Evolutionary conservation across 2,329 filamentous ascomycete species (phyloP).

Genomic region (Thelonectria olida): DNA sequence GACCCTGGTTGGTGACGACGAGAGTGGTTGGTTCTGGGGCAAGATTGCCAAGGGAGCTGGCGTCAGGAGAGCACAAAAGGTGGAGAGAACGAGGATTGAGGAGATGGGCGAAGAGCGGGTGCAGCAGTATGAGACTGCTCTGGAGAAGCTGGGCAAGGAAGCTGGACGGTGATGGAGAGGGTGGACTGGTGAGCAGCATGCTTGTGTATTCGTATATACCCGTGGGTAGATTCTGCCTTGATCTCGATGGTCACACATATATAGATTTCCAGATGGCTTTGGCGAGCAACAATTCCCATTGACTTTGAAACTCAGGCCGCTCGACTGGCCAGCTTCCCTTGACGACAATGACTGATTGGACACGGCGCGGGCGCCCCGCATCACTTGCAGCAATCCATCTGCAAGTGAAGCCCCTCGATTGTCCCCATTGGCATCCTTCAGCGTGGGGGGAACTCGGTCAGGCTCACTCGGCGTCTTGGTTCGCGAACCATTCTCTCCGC

Average conservation of each 20-base stretch:
- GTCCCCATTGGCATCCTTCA: neutral
- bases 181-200: too few species aligned
- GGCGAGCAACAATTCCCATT: too few species aligned
- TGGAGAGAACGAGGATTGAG: slow-evolving; percentile 58
- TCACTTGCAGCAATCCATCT: neutral
- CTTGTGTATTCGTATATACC: too few species aligned
- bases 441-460: neutral
- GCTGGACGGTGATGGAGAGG: slow-evolving; percentile 52
- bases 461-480: neutral
- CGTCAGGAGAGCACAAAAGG: slow-evolving; percentile 53
- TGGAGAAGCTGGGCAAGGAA: slow-evolving; percentile 71
- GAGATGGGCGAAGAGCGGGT: slow-evolving; percentile 59
- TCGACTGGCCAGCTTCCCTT: too few species aligned
- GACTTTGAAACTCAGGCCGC: too few species aligned
- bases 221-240: too few species aligned
- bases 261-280: too few species aligned
- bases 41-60: slow-evolving; percentile 73
- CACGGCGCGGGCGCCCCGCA: too few species aligned
- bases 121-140: slow-evolving; percentile 61
- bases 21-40: slow-evolving; percentile 93
- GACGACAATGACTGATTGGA: too few species aligned
- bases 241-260: too few species aligned
- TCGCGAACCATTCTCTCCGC: slow-evolving; percentile 8
- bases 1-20: slow-evolving; percentile 84
- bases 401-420: neutral